A percentile compares a stretch with the other conserved stretches of the same genome.
These are phyloP conservation scores for Mollisia scopiformis DNA, from an alignment of 2,329 filamentous ascomycete species.

Conservation along the genomic window DNA sequence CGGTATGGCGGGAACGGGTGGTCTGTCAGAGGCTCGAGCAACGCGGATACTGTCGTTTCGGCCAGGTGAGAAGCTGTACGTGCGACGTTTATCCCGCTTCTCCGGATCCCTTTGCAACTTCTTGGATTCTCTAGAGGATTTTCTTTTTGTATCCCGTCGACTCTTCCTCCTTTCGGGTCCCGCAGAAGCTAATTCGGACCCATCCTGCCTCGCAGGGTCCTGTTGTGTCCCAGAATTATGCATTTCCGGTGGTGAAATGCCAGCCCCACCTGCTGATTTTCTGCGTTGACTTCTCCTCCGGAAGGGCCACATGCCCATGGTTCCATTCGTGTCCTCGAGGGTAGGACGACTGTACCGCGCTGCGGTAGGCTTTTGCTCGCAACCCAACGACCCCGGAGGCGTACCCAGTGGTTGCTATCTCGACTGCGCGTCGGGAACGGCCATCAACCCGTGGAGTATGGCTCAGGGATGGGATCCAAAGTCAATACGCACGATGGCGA, in stretches of 20 bases:
- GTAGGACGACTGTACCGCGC: conserved; percentile 13
- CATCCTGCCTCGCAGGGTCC: conserved; percentile 36
- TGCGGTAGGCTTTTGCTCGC: conserved; percentile 10
- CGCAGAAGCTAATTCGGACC: conserved; percentile 35
- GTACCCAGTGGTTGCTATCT: conserved; percentile 14
- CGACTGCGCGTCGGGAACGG: conserved; percentile 18
- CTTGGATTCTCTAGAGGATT: conserved; percentile 38
- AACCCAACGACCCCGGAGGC: background rate
- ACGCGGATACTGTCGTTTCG: conserved; percentile 57
- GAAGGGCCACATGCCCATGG: conserved; percentile 85
- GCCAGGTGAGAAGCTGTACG: conserved; percentile 66
- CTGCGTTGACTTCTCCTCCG: conserved; percentile 72
- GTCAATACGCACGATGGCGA: conserved; percentile 17
- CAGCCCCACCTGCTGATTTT: conserved; percentile 56
- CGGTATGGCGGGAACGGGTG: conserved; percentile 34
- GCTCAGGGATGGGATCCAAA: conserved; percentile 10
- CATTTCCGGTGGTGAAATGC: conserved; percentile 55
- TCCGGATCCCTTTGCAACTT: conserved; percentile 47
- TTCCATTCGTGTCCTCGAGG: conserved; percentile 31
- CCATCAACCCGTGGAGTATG: conserved; percentile 24
- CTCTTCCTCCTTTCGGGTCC: conserved; percentile 38
- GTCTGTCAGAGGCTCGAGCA: conserved; percentile 30
- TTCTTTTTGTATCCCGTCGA: conserved; percentile 38
- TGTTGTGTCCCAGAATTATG: conserved; percentile 36
- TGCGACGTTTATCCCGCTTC: conserved; percentile 49